Evolutionary conservation across 1,284 basidiomycete genomes (phyloP).

Genomic region (Xerocomus amazonicus): DNA sequence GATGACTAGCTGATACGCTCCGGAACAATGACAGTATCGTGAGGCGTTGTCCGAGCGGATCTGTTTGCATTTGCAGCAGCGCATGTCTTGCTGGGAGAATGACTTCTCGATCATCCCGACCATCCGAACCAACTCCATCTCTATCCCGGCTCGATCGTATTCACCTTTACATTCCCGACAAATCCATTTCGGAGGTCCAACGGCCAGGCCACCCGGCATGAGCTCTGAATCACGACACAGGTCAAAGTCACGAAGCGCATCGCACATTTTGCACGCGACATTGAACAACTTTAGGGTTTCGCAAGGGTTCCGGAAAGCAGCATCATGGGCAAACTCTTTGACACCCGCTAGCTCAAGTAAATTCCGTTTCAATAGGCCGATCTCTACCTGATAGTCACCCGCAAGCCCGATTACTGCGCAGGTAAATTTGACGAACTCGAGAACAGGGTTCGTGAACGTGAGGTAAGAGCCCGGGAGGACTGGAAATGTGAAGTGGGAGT

Average conservation of each 20-base stretch:
- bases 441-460: slow-evolving; percentile 68
- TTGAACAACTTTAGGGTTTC: slow-evolving; percentile 85
- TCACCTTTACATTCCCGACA: slow-evolving; percentile 77
- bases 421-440: slow-evolving; percentile 89
- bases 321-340: slow-evolving; percentile 84
- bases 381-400: slow-evolving; percentile 78
- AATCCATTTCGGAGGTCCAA: slow-evolving; percentile 54
- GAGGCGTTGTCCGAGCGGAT: slow-evolving; percentile 86
- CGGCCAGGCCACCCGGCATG: slow-evolving; percentile 54
- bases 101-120: slow-evolving; percentile 70
- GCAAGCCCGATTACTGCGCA: slow-evolving; percentile 82
- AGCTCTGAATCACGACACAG: slow-evolving; percentile 92
- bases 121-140: slow-evolving; percentile 80
- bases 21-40: slow-evolving; percentile 85
- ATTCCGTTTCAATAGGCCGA: slow-evolving; percentile 87
- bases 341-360: slow-evolving; percentile 87
- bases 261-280: slow-evolving; percentile 90
- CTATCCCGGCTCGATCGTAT: slow-evolving; percentile 84
- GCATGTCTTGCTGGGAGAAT: slow-evolving; percentile 87
- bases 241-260: slow-evolving; percentile 87
- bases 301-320: slow-evolving; percentile 89
- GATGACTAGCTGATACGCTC: slow-evolving; percentile 69
- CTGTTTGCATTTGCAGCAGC: slow-evolving; percentile 86
- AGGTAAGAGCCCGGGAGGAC: slow-evolving; percentile 85
- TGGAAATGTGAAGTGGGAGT: slow-evolving; percentile 75